A percentile compares a stretch with the other conserved stretches of the same genome.
Conservation (phyloP, 2,329 filamentous ascomycete genomes). For the Colletotrichum noveboracense region DNA sequence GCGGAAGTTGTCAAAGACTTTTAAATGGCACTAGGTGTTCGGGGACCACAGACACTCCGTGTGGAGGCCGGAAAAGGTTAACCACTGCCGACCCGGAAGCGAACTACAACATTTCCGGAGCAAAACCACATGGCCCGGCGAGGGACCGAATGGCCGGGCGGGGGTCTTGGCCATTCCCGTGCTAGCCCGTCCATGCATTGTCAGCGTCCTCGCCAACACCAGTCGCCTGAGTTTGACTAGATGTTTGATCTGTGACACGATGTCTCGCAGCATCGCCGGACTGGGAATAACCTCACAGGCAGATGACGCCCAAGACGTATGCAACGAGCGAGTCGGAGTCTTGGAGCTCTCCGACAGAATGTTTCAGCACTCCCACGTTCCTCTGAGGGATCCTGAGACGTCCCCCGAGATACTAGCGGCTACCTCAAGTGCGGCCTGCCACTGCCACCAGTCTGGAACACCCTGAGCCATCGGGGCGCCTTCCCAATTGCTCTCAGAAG, state of each 20-base stretch:
- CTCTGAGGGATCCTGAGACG: background rate
- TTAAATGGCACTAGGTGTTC: background rate
- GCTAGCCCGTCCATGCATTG: background rate
- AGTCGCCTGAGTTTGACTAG: background rate
- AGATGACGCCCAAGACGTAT: background rate
- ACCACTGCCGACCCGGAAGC: background rate
- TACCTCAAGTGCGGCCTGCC: background rate
- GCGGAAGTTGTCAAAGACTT: background rate
- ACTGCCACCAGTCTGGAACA: constrained; percentile 5
- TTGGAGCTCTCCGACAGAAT: background rate
- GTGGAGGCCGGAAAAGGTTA: constrained; percentile 10
- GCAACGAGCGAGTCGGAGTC: background rate
- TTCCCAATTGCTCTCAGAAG: background rate
- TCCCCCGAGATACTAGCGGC: background rate
- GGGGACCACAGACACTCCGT: background rate
- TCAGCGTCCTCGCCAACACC: background rate
- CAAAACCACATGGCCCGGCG: constrained; percentile 9
- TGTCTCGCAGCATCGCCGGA: constrained; percentile 15
- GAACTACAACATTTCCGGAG: constrained; percentile 13
- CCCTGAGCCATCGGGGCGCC: background rate
- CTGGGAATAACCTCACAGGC: background rate
- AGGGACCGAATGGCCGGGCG: background rate
- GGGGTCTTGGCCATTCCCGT: background rate
- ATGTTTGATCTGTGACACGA: background rate
- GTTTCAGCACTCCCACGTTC: background rate